Evolutionary conservation across 106 monocot species (phyloP).

Genomic region (Dendrobium huoshanense): DNA sequence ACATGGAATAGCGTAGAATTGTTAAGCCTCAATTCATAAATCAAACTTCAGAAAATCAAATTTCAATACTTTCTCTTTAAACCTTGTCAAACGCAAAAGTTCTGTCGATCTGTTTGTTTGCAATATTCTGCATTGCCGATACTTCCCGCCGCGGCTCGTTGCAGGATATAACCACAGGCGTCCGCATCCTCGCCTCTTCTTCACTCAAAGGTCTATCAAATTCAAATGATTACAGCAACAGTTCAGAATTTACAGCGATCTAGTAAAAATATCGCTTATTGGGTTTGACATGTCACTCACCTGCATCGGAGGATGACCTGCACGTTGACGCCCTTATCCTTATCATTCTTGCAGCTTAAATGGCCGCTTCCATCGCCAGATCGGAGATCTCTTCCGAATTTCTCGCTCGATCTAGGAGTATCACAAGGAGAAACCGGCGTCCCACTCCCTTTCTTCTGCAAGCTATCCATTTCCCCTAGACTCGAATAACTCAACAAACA

Average conservation of each 20-base stretch:
- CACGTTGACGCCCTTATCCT: conserved; percentile 83
- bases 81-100: conserved; percentile 95
- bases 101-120: conserved; percentile 86
- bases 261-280: neutral
- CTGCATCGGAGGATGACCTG: conserved; percentile 94
- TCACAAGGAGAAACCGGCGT: conserved; percentile 32
- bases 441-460: conserved; percentile 30
- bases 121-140: conserved; percentile 70
- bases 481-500: neutral
- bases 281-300: conserved; percentile 14
- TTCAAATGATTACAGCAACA: conserved; percentile 7
- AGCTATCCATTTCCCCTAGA: conserved; percentile 24
- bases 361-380: conserved; percentile 48
- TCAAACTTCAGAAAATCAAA: conserved; percentile 6
- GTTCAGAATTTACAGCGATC: neutral
- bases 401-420: conserved; percentile 51
- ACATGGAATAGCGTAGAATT: neutral
- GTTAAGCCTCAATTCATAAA: neutral
- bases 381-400: conserved; percentile 52
- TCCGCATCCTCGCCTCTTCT: conserved; percentile 69
- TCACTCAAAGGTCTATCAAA: conserved; percentile 69
- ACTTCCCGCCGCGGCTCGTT: conserved; percentile 81
- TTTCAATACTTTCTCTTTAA: neutral
- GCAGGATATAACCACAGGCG: conserved; percentile 83
- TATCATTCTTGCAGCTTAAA: conserved; percentile 47